Evolutionary conservation across 225 moss, liverwort and hornwort genomes (phyloP), one percentile per base, ranked within the genome.

Genomic region (Physcomitrium patens): DNA sequence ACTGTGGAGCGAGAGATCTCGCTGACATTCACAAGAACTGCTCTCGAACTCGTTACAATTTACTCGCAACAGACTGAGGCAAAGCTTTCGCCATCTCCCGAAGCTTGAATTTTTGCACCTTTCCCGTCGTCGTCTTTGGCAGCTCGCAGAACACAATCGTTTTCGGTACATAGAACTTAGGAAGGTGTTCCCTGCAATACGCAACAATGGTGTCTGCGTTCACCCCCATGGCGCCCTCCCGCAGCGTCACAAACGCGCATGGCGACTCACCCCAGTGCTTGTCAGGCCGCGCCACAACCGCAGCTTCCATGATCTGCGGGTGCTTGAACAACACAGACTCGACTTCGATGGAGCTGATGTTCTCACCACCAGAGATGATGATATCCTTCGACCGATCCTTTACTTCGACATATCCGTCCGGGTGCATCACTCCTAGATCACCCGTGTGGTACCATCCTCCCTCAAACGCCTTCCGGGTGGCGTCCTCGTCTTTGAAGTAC

Each of bases 391-490:
- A 92, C 3, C 95, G 78, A 63, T 93, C 91, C 85, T 90, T 91
- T 70, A 93, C 75, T 57, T 92, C 82, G 15, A 93, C 64, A 79
- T 96, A 96, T 3, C 96, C 93, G 57, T 95, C 93, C 14, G 88
- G 79, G 71, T 95, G 85, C 56, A 91, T 83, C 1, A 93, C 93
- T 12, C 75, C 95, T 8, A 95, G 57, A 79, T 95, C 95, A 13
- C 95, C 94, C 14, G 95, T 91, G 69, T 95, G 95, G 77, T 90
- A 89, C 93, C 95, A 95, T 5, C 93, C 95, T 20, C 88, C 85
- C 46, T 72, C 59, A n/a, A 95, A 95, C 3, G 91, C 93, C 27
- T 63, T 65, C 60, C 72, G 44, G 24, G 89, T 90, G 15, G 89
- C 86, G 26, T 79, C 77, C 49, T 80, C 78, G 61, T 93, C 87